Evolutionary conservation across 2,329 filamentous ascomycete species (phyloP), one percentile per base, ranked within the genome.

Genomic region (Penicillium sp.): DNA sequence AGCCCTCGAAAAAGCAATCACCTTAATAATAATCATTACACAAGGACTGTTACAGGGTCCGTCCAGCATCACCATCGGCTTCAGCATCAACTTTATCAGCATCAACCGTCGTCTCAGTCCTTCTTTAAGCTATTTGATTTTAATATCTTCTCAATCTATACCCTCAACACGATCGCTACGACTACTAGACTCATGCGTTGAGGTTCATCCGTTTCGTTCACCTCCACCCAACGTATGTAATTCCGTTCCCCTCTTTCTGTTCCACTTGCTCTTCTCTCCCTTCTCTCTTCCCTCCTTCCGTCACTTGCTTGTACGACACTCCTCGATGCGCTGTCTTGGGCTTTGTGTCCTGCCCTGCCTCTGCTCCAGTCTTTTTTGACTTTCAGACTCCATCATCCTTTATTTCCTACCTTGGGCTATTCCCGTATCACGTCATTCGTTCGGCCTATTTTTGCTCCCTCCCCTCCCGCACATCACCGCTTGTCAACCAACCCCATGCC

Each of bases 161-260:
- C 57, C 60, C 50, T 62, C 44, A 60, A 63, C 60, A 65, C 67
- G 59, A 69, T 67, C 62, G 61, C 56, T 61, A 66, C 67, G 62
- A 61, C 50, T 64, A 51, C 61, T 26, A 69, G 66, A 58, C 64
- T 65, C 67, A 68, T 69, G 67, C 66, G 68, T 55, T 68, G 67
- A 70, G 66, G 52, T 65, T 64, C 60, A 61, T 48, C 62, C 64
- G 60, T 65, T 58, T 64, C 58, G 58, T 63, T 58, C 60, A 62
- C 61, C 31, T 67, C 67, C 67, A 67, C 67, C 64, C 64, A 66
- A 65, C 64, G 64, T 68, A 66, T 66, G 67, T 68, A 56, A 61
- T 56, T 64, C 55, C 55, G 56, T 31, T 62, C 54, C 56, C 35
- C 50, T 53, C n/a, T 65, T 56, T 50, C 54, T 56, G 15, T 44